Evolutionary conservation across 768 basidiomycete genomes (phyloP), one percentile per base, ranked within the genome.

Genomic region (Termitomyces sp.): DNA sequence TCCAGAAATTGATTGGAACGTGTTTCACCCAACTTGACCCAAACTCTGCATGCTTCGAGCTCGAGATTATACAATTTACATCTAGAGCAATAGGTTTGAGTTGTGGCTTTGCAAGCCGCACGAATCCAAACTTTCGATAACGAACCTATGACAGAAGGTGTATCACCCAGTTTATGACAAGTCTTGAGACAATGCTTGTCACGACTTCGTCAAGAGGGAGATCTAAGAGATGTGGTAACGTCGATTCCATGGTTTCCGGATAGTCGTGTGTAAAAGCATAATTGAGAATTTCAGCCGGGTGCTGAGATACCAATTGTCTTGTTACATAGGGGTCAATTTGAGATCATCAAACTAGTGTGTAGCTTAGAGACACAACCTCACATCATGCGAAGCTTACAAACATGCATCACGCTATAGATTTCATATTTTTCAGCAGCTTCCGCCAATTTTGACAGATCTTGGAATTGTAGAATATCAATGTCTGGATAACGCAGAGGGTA

Each of bases 351-450:
- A 15, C 5, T 28, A 31, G 2, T 2, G 15, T 5, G 29, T n/a
- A n/a, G n/a, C n/a, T n/a, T n/a, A 5, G 12, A 29, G 12, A 48
- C 3, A 24, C 3, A 33, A 49, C 20, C 48, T 33, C 31, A 33
- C 31, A 49, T 22, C 31, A 49, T 49, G 31, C 49, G 49, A 34
- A 34, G 5, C 4, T 34, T 34, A 7, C 49, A 34, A 5, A 34
- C 5, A 24, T 50, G 31, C 33, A 50, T 48, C 29, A 48, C 47
- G 2, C 16, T n/a, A 8, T 9, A 51, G 2, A 34, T 1, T 16
- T 36, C 15, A 5, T 36, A 51, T 22, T 51, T 51, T 36, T 51
- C 49, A 4, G 49, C 49, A 24, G 49, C 33, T 36, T 51, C 49
- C 1, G 49, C 34, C 16, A 22, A 36, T 24, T 36, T 24, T 1